phyloP scores from a whole-genome alignment of 768 basidiomycete species.

The Hericium alpestre region DNA sequence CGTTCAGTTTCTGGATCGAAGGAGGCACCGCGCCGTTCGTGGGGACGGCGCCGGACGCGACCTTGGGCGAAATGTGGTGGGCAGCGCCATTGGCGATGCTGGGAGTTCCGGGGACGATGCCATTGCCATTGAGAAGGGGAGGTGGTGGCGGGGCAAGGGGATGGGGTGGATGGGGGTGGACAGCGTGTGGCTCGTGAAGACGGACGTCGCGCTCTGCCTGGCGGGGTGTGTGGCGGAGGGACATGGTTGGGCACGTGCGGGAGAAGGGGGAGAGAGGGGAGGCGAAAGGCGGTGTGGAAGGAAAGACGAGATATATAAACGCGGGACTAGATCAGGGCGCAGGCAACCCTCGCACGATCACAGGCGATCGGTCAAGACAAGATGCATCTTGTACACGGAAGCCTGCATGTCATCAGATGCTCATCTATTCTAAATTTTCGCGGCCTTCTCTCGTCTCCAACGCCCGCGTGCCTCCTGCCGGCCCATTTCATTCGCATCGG shows the following conservation, averaged over 20 bases:
- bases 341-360: constrained; percentile 49
- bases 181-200: constrained; percentile 46
- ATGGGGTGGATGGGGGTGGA: constrained; percentile 32
- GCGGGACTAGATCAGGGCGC: constrained; percentile 33
- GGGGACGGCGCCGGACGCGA: constrained; percentile 14
- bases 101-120: constrained; percentile 34
- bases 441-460: constrained; percentile 29
- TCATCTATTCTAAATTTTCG: constrained; percentile 13
- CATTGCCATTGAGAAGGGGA: constrained; percentile 45
- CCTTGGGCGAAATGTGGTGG: constrained; percentile 28
- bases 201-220: constrained; percentile 51
- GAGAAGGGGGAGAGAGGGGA: constrained; percentile 20
- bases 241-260: constrained; percentile 32
- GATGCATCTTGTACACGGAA: constrained; percentile 13
- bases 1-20: constrained; percentile 64
- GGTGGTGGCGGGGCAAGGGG: constrained; percentile 31
- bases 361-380: constrained; percentile 42
- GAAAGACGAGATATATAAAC: constrained; percentile 15
- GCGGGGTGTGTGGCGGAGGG: constrained; percentile 51
- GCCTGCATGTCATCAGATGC: constrained; percentile 15
- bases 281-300: constrained; percentile 17
- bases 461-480: constrained; percentile 46
- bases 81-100: constrained; percentile 32
- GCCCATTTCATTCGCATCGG: constrained; percentile 30
- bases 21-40: constrained; percentile 21